phyloP scores from a whole-genome alignment of 148 eudicot species.

The Chenopodium berlandieri region DNA sequence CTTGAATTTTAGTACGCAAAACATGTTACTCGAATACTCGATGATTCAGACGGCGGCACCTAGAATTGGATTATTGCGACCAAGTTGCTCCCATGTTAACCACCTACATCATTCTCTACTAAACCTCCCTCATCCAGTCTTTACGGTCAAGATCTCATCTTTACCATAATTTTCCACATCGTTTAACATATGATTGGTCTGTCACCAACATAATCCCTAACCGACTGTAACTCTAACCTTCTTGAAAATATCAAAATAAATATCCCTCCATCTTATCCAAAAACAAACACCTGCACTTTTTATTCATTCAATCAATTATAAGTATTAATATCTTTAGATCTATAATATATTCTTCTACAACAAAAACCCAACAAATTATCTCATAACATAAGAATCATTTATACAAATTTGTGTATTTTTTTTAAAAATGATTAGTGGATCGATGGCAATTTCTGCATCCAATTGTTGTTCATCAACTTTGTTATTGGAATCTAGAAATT shows the following conservation, averaged over 20 bases:
- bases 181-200: neutral
- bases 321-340: neutral
- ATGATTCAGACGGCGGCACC: neutral
- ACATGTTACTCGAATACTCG: too few species aligned
- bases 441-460: slow-evolving; percentile 21
- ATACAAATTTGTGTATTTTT: too few species aligned
- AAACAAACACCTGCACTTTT: neutral
- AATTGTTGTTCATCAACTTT: slow-evolving; percentile 11
- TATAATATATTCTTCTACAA: too few species aligned
- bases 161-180: too few species aligned
- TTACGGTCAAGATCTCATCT: too few species aligned
- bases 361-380: neutral
- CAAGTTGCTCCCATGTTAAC: neutral
- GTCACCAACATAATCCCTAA: neutral
- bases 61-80: neutral
- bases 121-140: too few species aligned
- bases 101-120: too few species aligned
- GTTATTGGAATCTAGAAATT: slow-evolving; percentile 22
- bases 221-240: neutral
- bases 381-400: neutral
- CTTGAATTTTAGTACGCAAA: too few species aligned
- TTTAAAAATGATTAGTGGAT: slow-evolving; percentile 29
- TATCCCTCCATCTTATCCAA: slow-evolving; percentile 28
- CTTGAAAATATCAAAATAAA: neutral
- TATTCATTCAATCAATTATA: neutral